Evolutionary conservation across 345 rosid genomes (phyloP).

Genomic region (Ceriops zippeliana): DNA sequence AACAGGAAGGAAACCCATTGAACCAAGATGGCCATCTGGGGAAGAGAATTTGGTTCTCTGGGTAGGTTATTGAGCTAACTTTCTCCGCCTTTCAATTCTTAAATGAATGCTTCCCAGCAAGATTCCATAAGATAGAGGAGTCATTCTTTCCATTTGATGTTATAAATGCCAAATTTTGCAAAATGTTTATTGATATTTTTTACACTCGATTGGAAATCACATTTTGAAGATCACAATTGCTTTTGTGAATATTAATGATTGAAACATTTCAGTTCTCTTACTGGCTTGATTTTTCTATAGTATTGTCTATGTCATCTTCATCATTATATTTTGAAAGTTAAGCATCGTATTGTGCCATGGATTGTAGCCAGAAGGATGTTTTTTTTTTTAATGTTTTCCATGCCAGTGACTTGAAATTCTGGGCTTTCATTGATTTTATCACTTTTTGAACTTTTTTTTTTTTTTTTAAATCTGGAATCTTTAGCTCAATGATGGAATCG

Average conservation of each 20-base stretch:
- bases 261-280: too few species aligned
- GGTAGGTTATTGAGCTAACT: conserved; percentile 50
- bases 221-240: neutral
- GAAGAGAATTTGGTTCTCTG: conserved; percentile 92
- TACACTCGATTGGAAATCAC: neutral
- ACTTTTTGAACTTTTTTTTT: too few species aligned
- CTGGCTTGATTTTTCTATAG: too few species aligned
- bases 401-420: too few species aligned
- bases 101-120: conserved; percentile 15
- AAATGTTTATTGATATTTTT: neutral
- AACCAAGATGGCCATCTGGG: conserved; percentile 67
- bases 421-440: too few species aligned
- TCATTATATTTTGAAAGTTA: too few species aligned
- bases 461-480: too few species aligned
- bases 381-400: too few species aligned
- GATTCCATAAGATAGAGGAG: conserved; percentile 1
- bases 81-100: conserved; percentile 26
- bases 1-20: conserved; percentile 87
- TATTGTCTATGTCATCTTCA: too few species aligned
- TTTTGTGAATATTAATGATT: neutral
- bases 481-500: too few species aligned
- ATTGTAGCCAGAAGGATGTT: too few species aligned
- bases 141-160: conserved; percentile 11
- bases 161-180: conserved; percentile 12
- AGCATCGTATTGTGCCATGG: too few species aligned